Base-by-base conservation (phyloP, 2,329 filamentous ascomycete species). In the Macrophomina phaseolina region DNA sequence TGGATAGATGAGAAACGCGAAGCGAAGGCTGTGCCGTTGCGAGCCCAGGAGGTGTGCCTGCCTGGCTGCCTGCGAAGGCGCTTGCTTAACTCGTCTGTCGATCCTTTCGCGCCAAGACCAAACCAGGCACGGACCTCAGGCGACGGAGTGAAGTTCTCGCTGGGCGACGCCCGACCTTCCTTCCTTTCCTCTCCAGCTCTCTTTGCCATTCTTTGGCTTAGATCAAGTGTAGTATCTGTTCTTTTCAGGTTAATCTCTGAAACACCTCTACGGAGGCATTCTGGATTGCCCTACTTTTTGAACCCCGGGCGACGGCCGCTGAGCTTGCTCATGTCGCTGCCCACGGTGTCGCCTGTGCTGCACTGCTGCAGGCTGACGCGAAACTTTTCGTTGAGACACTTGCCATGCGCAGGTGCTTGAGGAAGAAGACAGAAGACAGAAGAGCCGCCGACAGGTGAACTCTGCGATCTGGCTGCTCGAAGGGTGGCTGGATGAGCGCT, bases 191-290 rank as follows among this genome's bases (percentile, higher is more conserved):
- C 60, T 52, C 7, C 48, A 64, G 61, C 61, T 64, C 61, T 64
- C 61, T 64, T 64, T 64, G 61, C 61, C 61, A 23, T 63, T 64
- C 5, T 14, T 64, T 64, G 61, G 61, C 61, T 64, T 64, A 64
- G 61, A 64, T 64, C 61, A 64, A 64, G 61, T 64, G 61, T 64
- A 64, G 61, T 64, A 64, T 64, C 61, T 64, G 61, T 64, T 64
- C 61, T 64, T 64, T 64, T 52, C 48, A 64, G 61, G 52, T 53
- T 64, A 64, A 53, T 64, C 61, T 40, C 61, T 64, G 61, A 52
- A 64, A 64, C 61, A 48, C 32, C 23, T 42, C 61, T 64, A 64
- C 61, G 61, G 61, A 42, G 23, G 30, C 61, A 64, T 53, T 64
- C 49, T n/a, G 52, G 48, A 53, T 52, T 64, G 42, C 32, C 42